These are phyloP conservation scores for Hymenoscyphus fructigenus DNA, from an alignment of 2,329 filamentous ascomycete species.

Conservation along the genomic window DNA sequence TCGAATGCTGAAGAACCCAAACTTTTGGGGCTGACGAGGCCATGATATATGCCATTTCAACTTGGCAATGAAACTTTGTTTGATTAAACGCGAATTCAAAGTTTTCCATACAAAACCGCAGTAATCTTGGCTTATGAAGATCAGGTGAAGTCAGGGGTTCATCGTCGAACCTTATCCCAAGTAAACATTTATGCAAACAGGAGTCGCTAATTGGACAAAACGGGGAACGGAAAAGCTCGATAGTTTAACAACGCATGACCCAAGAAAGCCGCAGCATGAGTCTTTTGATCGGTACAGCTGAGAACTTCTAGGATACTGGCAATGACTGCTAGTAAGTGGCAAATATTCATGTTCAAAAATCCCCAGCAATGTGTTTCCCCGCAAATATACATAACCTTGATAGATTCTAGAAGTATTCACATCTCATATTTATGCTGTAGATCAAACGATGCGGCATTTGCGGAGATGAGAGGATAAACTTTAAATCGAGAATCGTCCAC, in stretches of 20 bases:
- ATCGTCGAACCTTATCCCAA: neutral
- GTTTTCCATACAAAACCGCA: neutral
- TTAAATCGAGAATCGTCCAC: slow-evolving; percentile 1
- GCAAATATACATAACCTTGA: too few relatives aligned
- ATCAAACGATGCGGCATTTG: neutral
- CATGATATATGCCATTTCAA: neutral
- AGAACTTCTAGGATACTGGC: too few relatives aligned
- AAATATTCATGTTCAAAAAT: too few relatives aligned
- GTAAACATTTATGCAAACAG: neutral
- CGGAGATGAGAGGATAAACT: neutral
- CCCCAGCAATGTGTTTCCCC: too few relatives aligned
- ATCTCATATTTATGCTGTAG: neutral
- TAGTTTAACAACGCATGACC: too few relatives aligned
- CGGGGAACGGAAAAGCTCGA: too few relatives aligned
- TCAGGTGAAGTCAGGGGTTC: neutral
- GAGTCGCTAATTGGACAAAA: neutral
- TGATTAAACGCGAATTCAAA: neutral
- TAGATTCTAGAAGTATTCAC: too few relatives aligned
- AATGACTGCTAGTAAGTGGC: too few relatives aligned
- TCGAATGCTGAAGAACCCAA: neutral
- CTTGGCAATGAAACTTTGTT: neutral
- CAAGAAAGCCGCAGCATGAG: too few relatives aligned
- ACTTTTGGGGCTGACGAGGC: neutral
- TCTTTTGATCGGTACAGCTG: too few relatives aligned
- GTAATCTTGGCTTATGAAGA: neutral